Evolutionary conservation across 1,139 yeast genomes (phyloP).

Genomic region (Pichia sp.): DNA sequence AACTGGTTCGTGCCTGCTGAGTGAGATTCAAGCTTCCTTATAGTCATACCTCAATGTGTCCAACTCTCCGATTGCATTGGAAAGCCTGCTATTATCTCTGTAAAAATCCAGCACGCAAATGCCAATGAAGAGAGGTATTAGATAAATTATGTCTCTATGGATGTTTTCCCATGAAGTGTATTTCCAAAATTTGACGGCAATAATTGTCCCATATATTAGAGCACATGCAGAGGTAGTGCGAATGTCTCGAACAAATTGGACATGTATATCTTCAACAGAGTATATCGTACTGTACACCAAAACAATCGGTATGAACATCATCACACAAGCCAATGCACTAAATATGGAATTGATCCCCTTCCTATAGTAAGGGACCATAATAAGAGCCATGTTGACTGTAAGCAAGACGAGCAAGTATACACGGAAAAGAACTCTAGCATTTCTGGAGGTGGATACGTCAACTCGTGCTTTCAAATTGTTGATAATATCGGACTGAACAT

Average conservation of each 20-base stretch:
- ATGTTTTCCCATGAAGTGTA: background rate
- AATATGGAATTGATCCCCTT: conserved; percentile 15
- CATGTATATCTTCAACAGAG: conserved; percentile 3
- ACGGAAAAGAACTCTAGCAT: conserved; percentile 8
- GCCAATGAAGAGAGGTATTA: conserved; percentile 21
- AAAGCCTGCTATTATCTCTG: conserved; percentile 16
- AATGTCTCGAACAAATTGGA: background rate
- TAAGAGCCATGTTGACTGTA: conserved; percentile 17
- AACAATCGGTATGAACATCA: conserved; percentile 11
- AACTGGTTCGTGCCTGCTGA: conserved; percentile 10
- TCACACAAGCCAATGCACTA: conserved; percentile 20
- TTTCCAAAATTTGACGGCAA: background rate
- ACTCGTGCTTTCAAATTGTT: conserved; percentile 9
- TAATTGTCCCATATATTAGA: background rate
- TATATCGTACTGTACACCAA: conserved; percentile 13
- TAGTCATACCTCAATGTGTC: conserved; percentile 20
- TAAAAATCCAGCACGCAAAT: conserved; percentile 14
- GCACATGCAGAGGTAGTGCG: background rate
- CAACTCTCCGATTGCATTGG: conserved; percentile 15
- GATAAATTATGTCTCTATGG: conserved; percentile 12
- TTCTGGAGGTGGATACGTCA: conserved; percentile 1
- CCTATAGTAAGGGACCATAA: conserved; percentile 22
- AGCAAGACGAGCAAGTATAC: conserved; percentile 14
- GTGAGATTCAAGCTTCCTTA: conserved; percentile 21
- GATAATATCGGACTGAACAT: conserved; percentile 20